phyloP scores from a whole-genome alignment of 108 stramenopile species.

The Skeletonema grethae region DNA sequence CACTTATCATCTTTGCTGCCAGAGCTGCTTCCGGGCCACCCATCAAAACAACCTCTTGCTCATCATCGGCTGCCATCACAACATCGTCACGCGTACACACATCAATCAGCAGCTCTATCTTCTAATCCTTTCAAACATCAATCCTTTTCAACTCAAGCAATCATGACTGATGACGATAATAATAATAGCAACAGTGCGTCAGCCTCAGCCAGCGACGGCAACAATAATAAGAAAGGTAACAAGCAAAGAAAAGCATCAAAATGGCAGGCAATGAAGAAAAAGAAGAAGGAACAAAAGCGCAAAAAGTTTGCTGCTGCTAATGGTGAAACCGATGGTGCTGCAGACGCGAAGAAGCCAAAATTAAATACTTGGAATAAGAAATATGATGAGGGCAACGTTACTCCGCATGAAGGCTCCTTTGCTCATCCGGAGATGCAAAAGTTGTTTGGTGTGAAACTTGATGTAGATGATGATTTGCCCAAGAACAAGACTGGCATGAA shows the following conservation, averaged over 20 bases:
- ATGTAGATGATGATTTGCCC: neutral
- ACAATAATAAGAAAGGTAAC: neutral
- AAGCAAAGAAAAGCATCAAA: conserved; percentile 5
- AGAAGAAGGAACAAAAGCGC: conserved; percentile 14
- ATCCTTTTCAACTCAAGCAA: neutral
- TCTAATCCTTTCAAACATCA: neutral
- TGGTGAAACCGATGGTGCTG: neutral
- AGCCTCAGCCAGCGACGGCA: neutral
- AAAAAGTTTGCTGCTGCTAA: conserved; percentile 9
- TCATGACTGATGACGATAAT: neutral
- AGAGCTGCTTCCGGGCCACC: neutral
- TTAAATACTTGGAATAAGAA: neutral
- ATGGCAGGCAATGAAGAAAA: conserved; percentile 8
- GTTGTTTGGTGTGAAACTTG: conserved; percentile 44
- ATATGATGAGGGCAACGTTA: conserved; percentile 15
- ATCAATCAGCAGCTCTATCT: neutral
- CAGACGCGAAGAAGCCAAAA: neutral
- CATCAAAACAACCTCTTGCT: neutral
- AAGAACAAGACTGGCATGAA: neutral
- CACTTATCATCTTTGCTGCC: neutral
- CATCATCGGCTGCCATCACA: neutral
- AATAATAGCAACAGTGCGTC: neutral
- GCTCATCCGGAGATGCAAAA: conserved; percentile 60
- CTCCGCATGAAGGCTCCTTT: conserved; percentile 74
- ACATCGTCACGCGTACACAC: neutral